A percentile compares a stretch with the other conserved stretches of the same genome.
Conservation (phyloP, 192 early-diverging fungal genomes). For the Phycomyces nitens region DNA sequence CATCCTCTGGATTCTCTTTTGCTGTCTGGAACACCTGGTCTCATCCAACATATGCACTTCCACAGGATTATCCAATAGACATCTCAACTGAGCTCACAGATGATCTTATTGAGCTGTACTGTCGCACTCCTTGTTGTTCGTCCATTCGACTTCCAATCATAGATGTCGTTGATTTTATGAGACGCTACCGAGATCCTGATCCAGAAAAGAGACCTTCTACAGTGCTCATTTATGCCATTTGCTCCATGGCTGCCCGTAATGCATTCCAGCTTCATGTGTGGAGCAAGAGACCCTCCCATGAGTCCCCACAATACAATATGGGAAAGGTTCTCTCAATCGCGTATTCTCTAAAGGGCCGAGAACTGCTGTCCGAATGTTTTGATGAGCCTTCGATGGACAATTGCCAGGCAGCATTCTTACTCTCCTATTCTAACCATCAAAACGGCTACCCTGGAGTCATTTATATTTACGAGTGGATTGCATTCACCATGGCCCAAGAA, state of each 20-base stretch:
- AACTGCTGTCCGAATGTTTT: slow-evolving; percentile 34
- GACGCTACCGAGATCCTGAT: slow-evolving; percentile 23
- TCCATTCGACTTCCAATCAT: slow-evolving; percentile 31
- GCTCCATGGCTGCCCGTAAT: slow-evolving; percentile 38
- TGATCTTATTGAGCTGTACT: slow-evolving; percentile 30
- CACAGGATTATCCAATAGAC: slow-evolving; percentile 36
- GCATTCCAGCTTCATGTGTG: slow-evolving; percentile 40
- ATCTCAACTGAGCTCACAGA: slow-evolving; percentile 35
- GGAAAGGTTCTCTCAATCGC: slow-evolving; percentile 36
- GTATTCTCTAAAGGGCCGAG: slow-evolving; percentile 31
- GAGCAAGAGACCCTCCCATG: slow-evolving; percentile 23
- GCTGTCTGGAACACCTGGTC: slow-evolving; percentile 35
- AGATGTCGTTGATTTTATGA: slow-evolving; percentile 23
- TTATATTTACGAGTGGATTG: slow-evolving; percentile 39
- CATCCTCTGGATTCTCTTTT: slow-evolving; percentile 26
- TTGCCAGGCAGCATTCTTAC: slow-evolving; percentile 30
- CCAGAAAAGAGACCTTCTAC: slow-evolving; percentile 18
- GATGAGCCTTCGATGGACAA: slow-evolving; percentile 34
- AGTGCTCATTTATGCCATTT: slow-evolving; percentile 31
- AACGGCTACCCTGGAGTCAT: slow-evolving; percentile 32
- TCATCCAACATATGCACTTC: slow-evolving; percentile 27
- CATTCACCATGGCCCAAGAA: slow-evolving; percentile 38
- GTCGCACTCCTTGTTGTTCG: slow-evolving; percentile 35
- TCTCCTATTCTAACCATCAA: slow-evolving; percentile 37
- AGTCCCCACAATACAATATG: slow-evolving; percentile 36